Percentiles rank a stretch among this genome's conserved stretches.
These are phyloP conservation scores for Pouteria glomerata DNA, from an alignment of 148 eudicot species.

Conservation along the genomic window DNA sequence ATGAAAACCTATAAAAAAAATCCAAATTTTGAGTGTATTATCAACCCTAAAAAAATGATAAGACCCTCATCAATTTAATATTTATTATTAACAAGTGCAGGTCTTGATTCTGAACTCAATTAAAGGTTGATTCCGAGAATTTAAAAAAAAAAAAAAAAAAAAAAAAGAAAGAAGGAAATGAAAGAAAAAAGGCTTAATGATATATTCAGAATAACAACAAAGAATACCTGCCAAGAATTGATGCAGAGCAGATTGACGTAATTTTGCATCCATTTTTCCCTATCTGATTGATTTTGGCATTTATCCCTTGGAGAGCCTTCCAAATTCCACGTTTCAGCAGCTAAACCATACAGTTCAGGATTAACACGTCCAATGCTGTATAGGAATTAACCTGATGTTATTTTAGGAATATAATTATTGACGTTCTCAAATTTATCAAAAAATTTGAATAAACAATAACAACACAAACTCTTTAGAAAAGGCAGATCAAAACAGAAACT, in stretches of 20 bases:
- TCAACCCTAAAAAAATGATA: background rate
- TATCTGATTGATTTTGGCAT: conserved; percentile 25
- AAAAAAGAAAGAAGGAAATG: background rate
- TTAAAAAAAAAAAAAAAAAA: too few relatives aligned
- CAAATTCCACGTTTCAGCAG: conserved; percentile 47
- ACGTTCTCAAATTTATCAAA: background rate
- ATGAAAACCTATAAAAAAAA: too few relatives aligned
- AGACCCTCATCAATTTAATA: background rate
- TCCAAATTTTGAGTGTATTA: too few relatives aligned
- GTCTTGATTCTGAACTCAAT: background rate
- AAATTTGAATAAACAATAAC: background rate
- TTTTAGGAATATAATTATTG: background rate
- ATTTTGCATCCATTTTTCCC: conserved; percentile 63
- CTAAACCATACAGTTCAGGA: conserved; percentile 76
- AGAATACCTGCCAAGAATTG: conserved; percentile 94
- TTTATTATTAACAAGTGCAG: background rate
- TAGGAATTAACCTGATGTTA: conserved; percentile 6
- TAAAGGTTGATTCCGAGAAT: background rate
- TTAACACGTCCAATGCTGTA: conserved; percentile 91
- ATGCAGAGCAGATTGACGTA: conserved; percentile 75
- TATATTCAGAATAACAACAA: background rate
- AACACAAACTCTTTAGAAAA: background rate
- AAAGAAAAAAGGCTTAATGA: background rate
- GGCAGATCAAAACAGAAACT: background rate
- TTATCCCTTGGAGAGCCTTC: conserved; percentile 20